Conservation (phyloP, 768 basidiomycete species). For the Lactifluus volemus region DNA sequence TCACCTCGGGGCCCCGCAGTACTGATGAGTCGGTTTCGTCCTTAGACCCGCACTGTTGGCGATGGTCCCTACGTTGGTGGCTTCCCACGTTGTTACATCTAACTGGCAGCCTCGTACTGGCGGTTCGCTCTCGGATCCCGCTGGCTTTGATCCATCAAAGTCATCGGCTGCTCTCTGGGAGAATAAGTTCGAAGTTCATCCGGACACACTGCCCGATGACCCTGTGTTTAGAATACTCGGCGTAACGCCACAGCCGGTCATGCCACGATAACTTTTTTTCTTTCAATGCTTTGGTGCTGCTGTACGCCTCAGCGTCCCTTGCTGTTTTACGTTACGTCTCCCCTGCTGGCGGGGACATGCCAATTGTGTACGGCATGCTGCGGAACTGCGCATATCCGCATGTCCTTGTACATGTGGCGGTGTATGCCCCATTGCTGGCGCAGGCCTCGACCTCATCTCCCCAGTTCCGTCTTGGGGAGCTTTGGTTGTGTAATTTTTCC, state of each 20-base stretch:
- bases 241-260: slow-evolving; percentile 1
- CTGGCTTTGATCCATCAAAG: slow-evolving; percentile 65
- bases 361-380: not conserved
- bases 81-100: slow-evolving; percentile 57
- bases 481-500: no score
- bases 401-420: not conserved
- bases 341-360: not conserved
- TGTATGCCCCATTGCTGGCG: not conserved
- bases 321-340: not conserved
- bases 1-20: slow-evolving; percentile 7
- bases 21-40: slow-evolving; percentile 26
- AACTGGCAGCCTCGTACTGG: slow-evolving; percentile 49
- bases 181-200: slow-evolving; percentile 82
- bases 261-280: not conserved
- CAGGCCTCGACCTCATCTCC: not conserved
- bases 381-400: not conserved
- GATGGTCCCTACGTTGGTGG: slow-evolving; percentile 69
- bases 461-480: not conserved
- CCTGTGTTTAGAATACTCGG: slow-evolving; percentile 27
- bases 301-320: not conserved
- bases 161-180: slow-evolving; percentile 79
- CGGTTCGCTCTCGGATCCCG: slow-evolving; percentile 59
- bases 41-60: slow-evolving; percentile 58
- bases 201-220: slow-evolving; percentile 70
- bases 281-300: not conserved